phyloP scores from a whole-genome alignment of 257 asterid species.

The Anisodus tanguticus region DNA sequence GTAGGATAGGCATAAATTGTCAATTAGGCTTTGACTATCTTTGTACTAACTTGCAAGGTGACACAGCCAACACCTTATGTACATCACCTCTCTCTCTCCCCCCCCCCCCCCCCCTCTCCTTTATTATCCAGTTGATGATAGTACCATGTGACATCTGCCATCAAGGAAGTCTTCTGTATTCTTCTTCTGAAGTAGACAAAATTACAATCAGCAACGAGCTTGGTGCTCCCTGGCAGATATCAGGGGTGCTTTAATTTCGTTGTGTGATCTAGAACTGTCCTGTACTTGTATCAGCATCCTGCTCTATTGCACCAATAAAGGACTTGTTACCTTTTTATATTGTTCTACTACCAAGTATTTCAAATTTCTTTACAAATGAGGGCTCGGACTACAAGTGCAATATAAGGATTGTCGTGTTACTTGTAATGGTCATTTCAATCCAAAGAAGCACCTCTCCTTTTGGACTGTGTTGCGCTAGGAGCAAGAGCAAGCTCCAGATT shows the following conservation, averaged over 20 bases:
- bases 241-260: no score
- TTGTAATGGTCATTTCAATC: no score
- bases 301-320: background rate
- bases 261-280: background rate
- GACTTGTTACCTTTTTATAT: background rate
- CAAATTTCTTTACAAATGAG: conserved; percentile 35
- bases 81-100: conserved; percentile 30
- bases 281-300: conserved; percentile 18
- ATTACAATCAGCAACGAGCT: conserved; percentile 1
- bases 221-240: background rate
- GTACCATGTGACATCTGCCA: background rate
- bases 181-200: conserved; percentile 12
- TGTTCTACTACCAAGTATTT: background rate
- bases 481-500: no score
- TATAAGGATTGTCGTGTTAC: no score
- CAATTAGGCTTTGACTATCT: conserved; percentile 9
- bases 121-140: background rate
- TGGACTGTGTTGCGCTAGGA: no score
- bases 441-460: no score
- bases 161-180: background rate
- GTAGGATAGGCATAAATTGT: conserved; percentile 24
- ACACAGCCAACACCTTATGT: conserved; percentile 21
- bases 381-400: no score
- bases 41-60: conserved; percentile 38
- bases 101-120: conserved; percentile 19